phyloP scores from a whole-genome alignment of 1,284 basidiomycete genomes.

The Trametes sp. region DNA sequence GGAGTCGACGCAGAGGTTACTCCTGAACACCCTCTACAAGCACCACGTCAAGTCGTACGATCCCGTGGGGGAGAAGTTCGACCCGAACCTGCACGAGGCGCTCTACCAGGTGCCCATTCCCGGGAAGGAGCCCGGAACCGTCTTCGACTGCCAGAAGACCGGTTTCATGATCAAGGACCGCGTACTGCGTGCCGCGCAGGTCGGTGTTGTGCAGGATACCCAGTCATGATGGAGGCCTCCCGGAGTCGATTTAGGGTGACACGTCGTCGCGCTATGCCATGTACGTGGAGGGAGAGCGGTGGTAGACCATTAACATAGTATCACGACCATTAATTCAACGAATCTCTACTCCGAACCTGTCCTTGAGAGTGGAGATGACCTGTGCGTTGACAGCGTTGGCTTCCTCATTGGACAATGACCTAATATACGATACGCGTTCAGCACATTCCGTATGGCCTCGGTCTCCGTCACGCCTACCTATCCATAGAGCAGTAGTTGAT shows the following conservation, averaged over 20 bases:
- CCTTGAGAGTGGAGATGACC: constrained; percentile 60
- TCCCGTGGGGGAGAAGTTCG: constrained; percentile 91
- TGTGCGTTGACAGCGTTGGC: constrained; percentile 79
- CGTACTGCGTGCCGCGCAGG: constrained; percentile 93
- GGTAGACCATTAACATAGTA: constrained; percentile 41
- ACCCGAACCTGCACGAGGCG: constrained; percentile 96
- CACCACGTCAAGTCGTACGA: constrained; percentile 94
- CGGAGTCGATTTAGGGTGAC: constrained; percentile 14
- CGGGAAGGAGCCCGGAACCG: constrained; percentile 87
- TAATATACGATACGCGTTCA: constrained; percentile 40
- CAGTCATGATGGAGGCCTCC: constrained; percentile 47
- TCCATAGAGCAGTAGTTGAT: constrained; percentile 99
- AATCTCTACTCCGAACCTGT: constrained; percentile 82
- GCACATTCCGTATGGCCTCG: not conserved
- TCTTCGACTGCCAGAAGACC: constrained; percentile 91
- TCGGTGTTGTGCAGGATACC: constrained; percentile 88
- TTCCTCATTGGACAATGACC: constrained; percentile 91
- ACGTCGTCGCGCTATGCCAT: constrained; percentile 1
- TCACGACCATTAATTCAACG: constrained; percentile 51
- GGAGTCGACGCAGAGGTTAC: constrained; percentile 89
- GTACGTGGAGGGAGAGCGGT: constrained; percentile 15
- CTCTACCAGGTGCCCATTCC: constrained; percentile 94
- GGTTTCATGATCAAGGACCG: constrained; percentile 95
- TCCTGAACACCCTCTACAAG: constrained; percentile 90
- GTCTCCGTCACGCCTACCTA: constrained; percentile 58